Evolutionary conservation across 208 protist species (phyloP), one percentile per base, ranked within the genome.

Genomic region (Acanthamoeba lenticulata): DNA sequence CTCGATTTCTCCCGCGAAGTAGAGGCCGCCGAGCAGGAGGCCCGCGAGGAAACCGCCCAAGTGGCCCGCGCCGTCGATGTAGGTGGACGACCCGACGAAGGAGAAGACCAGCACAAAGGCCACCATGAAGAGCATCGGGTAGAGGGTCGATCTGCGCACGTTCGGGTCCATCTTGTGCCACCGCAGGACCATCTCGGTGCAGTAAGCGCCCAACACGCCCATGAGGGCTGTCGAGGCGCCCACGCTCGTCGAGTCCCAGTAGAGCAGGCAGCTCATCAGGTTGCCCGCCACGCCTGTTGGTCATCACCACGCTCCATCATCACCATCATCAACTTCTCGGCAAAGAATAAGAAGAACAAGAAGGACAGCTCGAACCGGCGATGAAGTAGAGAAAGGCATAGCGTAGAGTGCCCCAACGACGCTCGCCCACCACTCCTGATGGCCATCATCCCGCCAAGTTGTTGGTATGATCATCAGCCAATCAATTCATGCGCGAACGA

Each of bases 21-120:
- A 60, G 32, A 88, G 17, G 27, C 79, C 79, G 47, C 40, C 79
- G 13, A 88, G 9, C 15, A 88, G 19, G 15, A 60, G 40, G 79
- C 79, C 79, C 27, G 47, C 79, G 24, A 88, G 3, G 45, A 88
- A 60, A 13, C 79, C 79, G 45, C 79, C 79, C 6, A 88, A n/a
- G 47, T 88, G 79, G 38, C 79, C 79, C 40, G 79, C 79, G 40
- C 45, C 79, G 47, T 88, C 79, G 79, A 88, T 88, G 79, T 34
- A 88, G 44, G 40, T 88, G 3, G 44, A n/a, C n/a, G n/a, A 44
- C 4, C 40, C 79, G 11, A 88, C 4, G 40, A 88, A 88, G 29
- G 45, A 88, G 79, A 88, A 60, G 15, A 88, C 4, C 13, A 88
- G 47, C 13, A 88, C 79, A 34, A 88, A 38, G 79, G 79, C 45